Percentiles rank a stretch among this genome's conserved stretches.
These are phyloP conservation scores for Klebsormidium nitens DNA, from an alignment of 139 green algal species.

Conservation along the genomic window DNA sequence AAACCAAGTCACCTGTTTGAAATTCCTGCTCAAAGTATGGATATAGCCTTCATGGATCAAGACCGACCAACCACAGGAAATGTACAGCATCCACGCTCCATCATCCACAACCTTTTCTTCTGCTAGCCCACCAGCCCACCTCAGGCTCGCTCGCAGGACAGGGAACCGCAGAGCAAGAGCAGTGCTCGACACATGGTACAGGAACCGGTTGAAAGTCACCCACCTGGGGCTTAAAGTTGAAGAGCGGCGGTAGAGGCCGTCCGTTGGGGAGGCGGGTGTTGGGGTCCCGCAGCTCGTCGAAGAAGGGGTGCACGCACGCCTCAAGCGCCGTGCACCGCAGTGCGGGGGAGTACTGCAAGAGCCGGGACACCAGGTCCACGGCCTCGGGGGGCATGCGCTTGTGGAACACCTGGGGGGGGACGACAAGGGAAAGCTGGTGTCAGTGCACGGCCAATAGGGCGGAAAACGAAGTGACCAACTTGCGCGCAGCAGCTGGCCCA, in stretches of 20 bases:
- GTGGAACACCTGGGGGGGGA: constrained; percentile 56
- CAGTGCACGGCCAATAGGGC: too few relatives aligned
- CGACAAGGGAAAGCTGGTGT: neutral
- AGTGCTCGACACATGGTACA: neutral
- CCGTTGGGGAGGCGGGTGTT: constrained; percentile 75
- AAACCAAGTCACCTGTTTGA: too few relatives aligned
- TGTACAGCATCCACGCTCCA: neutral
- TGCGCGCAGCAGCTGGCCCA: too few relatives aligned
- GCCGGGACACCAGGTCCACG: constrained; percentile 82
- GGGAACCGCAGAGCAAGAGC: neutral
- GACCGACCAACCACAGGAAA: neutral
- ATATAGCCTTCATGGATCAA: neutral
- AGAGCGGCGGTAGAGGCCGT: constrained; percentile 73
- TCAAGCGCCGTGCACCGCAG: constrained; percentile 59
- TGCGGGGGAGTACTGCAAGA: constrained; percentile 89
- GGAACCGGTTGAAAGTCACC: neutral
- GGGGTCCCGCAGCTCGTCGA: constrained; percentile 88
- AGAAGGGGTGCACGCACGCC: constrained; percentile 77
- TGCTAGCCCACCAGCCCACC: neutral
- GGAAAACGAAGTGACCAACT: too few relatives aligned
- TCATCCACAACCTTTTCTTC: neutral
- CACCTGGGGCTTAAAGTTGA: constrained; percentile 64
- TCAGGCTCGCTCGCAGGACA: neutral
- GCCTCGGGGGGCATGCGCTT: constrained; percentile 87
- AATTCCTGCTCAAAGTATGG: too few relatives aligned